Evolutionary conservation across 2,329 filamentous ascomycete species (phyloP), one percentile per base, ranked within the genome.

Genomic region (Plenodomus tracheiphilus): DNA sequence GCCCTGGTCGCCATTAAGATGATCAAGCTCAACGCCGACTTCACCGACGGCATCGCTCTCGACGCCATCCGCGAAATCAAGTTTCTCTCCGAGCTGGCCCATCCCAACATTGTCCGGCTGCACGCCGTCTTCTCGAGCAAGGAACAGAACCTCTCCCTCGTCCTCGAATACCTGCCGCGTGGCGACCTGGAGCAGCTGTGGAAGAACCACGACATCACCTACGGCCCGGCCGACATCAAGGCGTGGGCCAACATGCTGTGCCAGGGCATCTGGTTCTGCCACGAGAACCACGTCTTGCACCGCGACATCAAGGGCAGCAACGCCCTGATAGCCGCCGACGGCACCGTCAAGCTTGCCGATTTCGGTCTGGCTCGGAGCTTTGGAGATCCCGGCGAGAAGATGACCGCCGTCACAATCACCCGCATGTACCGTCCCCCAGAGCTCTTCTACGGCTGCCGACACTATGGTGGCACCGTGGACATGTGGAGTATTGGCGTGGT

Each of bases 231-330:
- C 16, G 94, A 99, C 72, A 91, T 97, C 73, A 99, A 99, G 73
- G 88, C 91, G 15, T 99, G 94, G 94, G 96, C 97, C 87, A 89
- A 89, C 56, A 97, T 97, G 94, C 82, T 97, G n/a, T 84, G 83
- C 21, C 86, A 93, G 36, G 94, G 89, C 20, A 85, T 97, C 21
- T 96, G 91, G 87, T 99, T 96, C 79, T 97, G 94, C 74, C 94
- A 99, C 74, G 89, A 92, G 69, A 95, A 94, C 72, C 93, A 88
- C 64, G 84, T 99, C 16, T 81, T 99, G 22, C 94, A 99, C 75
- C 89, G 94, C 62, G 94, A 99, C 78, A 97, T 99, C 79, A 99
- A 99, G 76, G 93, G 93, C 40, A 97, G 97, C 82, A 99, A 99
- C 77, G 78, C 97, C 74, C 81, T 99, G 51, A 96, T 99, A 63